Conservation (phyloP, 345 rosid species). For the Heritiera littoralis region DNA sequence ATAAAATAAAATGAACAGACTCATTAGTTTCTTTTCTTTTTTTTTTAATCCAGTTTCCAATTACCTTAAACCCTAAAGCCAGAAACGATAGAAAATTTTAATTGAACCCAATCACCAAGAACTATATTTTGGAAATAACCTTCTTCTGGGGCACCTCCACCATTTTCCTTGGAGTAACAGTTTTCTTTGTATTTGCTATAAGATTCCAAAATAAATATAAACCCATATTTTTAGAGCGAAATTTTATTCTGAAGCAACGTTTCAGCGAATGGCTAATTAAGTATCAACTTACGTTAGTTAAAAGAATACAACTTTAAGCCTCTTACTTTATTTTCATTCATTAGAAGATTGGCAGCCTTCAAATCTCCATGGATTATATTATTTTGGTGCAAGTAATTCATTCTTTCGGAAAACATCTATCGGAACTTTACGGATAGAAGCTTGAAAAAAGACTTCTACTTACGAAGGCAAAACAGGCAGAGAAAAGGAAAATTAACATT, state of each 20-base stretch:
- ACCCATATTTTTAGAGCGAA: background rate
- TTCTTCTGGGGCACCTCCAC: no score
- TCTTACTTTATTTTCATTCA: conserved; percentile 96
- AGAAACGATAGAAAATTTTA: no score
- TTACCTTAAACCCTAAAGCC: no score
- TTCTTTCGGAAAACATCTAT: conserved; percentile 93
- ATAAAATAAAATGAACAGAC: no score
- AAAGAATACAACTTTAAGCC: conserved; percentile 1
- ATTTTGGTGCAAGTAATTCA: conserved; percentile 93
- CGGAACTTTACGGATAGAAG: conserved; percentile 86
- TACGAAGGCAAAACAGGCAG: conserved; percentile 40
- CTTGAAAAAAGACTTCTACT: conserved; percentile 83
- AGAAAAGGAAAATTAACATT: conserved; percentile 17
- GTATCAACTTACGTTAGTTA: background rate
- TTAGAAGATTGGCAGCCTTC: conserved; percentile 90
- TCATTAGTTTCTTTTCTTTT: no score
- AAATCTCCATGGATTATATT: conserved; percentile 94
- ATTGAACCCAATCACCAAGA: no score
- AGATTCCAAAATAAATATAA: no score
- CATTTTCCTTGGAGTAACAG: no score
- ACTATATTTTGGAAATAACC: no score
- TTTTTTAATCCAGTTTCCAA: no score
- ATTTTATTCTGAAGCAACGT: background rate
- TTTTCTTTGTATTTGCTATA: no score
- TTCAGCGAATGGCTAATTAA: background rate